A percentile compares a stretch with the other conserved stretches of the same genome.
Conservation (phyloP, 805 yeast genomes). For the Nakazawaea pomicola region DNA sequence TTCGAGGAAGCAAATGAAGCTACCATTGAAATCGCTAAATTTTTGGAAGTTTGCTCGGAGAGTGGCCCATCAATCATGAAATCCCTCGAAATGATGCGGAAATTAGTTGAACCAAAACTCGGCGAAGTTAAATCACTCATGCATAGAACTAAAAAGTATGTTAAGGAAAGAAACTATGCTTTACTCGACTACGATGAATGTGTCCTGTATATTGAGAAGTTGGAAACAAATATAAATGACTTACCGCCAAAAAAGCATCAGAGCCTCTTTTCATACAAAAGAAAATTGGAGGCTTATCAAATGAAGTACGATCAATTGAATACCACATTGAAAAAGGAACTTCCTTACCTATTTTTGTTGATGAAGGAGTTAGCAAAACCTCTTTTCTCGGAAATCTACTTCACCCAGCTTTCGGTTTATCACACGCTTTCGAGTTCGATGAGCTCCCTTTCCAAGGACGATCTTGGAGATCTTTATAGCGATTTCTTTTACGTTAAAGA, state of each 20-base stretch:
- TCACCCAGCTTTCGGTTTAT: slow-evolving; percentile 32
- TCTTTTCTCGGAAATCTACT: slow-evolving; percentile 31
- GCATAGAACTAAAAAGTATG: slow-evolving; percentile 22
- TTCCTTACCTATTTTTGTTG: slow-evolving; percentile 38
- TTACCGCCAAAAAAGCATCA: slow-evolving; percentile 35
- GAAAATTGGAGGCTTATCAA: slow-evolving; percentile 25
- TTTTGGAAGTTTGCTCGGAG: slow-evolving; percentile 2
- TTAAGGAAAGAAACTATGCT: slow-evolving; percentile 28
- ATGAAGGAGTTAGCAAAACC: slow-evolving; percentile 27
- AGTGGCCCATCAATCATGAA: slow-evolving; percentile 15
- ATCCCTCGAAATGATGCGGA: slow-evolving; percentile 22
- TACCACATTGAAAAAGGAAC: slow-evolving; percentile 35
- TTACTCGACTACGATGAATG: slow-evolving; percentile 34
- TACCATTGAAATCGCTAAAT: background rate
- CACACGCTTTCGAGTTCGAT: slow-evolving; percentile 20
- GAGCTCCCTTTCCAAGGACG: background rate
- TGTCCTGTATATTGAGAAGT: slow-evolving; percentile 18
- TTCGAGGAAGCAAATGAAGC: background rate
- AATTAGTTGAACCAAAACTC: slow-evolving; percentile 22
- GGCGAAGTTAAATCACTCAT: slow-evolving; percentile 16
- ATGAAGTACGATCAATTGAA: slow-evolving; percentile 35
- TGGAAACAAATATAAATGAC: slow-evolving; percentile 22
- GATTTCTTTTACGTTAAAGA: slow-evolving; percentile 1
- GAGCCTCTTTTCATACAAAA: slow-evolving; percentile 25
- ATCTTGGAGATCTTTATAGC: background rate